Percentiles rank a stretch among this genome's conserved stretches.
Evolutionary conservation across 75 land plant genomes (phyloP).

Genomic region (Gnetum montanum): DNA sequence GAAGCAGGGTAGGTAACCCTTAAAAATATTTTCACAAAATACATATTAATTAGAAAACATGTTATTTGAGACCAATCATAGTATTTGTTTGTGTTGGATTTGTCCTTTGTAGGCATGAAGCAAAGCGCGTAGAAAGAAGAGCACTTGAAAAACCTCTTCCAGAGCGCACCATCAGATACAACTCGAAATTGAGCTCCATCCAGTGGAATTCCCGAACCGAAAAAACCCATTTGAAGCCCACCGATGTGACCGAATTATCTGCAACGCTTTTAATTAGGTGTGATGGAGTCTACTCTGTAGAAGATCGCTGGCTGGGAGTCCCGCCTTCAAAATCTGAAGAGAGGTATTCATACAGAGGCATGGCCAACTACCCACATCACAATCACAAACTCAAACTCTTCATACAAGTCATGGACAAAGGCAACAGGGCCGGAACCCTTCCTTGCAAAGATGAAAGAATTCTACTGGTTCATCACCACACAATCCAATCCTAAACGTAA

Average conservation of each 20-base stretch:
- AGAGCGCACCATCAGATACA: constrained; percentile 18
- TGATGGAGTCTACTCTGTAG: constrained; percentile 58
- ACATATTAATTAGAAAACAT: too few species aligned
- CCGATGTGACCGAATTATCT: too few species aligned
- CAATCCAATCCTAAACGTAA: constrained; percentile 6
- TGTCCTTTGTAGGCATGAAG: too few species aligned
- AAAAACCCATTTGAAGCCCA: too few species aligned
- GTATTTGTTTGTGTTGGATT: too few species aligned
- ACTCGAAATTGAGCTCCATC: constrained; percentile 2
- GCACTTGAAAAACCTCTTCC: constrained; percentile 22
- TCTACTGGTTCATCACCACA: constrained; percentile 40
- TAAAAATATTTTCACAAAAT: too few species aligned
- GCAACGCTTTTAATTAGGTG: constrained; percentile 59
- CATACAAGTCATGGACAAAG: constrained; percentile 17
- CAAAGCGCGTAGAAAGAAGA: constrained; percentile 22
- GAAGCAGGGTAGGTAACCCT: too few species aligned
- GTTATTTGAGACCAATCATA: too few species aligned
- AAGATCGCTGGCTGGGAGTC: constrained; percentile 41
- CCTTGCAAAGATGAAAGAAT: constrained; percentile 19
- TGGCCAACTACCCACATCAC: constrained; percentile 23
- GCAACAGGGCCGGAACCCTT: constrained; percentile 25
- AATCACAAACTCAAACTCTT: constrained; percentile 18
- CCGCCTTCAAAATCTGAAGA: constrained; percentile 15
- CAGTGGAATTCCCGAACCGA: background rate
- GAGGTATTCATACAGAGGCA: constrained; percentile 26